Percentiles rank a stretch among this genome's conserved stretches.
These are phyloP conservation scores for Rosa persica DNA, from an alignment of 306 rosid species.

Conservation along the genomic window DNA sequence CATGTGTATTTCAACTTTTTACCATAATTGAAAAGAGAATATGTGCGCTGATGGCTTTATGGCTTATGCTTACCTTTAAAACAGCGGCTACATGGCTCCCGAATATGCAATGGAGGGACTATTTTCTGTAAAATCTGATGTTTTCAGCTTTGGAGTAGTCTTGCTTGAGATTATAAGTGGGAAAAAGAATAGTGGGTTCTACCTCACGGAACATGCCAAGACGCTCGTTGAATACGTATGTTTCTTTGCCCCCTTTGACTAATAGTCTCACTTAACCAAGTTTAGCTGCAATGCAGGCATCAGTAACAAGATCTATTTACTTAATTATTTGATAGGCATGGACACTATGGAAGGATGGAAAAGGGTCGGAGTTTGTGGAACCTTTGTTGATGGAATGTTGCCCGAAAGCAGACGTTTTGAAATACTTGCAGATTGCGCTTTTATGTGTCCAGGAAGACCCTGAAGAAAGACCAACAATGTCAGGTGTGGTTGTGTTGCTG, in stretches of 20 bases:
- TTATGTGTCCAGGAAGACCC: constrained; percentile 63
- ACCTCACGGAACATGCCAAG: constrained; percentile 37
- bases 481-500: constrained; percentile 37
- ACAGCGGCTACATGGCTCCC: constrained; percentile 63
- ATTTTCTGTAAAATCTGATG: constrained; percentile 56
- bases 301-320: neutral
- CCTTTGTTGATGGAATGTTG: constrained; percentile 31
- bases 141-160: constrained; percentile 61
- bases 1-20: too few relatives aligned
- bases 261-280: neutral
- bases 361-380: constrained; percentile 42
- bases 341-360: constrained; percentile 50
- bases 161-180: constrained; percentile 55
- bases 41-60: neutral
- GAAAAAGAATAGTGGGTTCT: constrained; percentile 44
- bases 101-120: constrained; percentile 61
- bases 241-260: neutral
- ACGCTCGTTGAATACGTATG: constrained; percentile 53
- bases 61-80: constrained; percentile 1
- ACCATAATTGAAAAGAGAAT: neutral
- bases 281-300: neutral
- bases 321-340: constrained; percentile 41
- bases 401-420: constrained; percentile 22
- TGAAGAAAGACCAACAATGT: constrained; percentile 49
- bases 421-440: constrained; percentile 51